These are phyloP conservation scores for Tilletiopsis washingtonensis DNA, from an alignment of 1,284 basidiomycete genomes.

Conservation along the genomic window DNA sequence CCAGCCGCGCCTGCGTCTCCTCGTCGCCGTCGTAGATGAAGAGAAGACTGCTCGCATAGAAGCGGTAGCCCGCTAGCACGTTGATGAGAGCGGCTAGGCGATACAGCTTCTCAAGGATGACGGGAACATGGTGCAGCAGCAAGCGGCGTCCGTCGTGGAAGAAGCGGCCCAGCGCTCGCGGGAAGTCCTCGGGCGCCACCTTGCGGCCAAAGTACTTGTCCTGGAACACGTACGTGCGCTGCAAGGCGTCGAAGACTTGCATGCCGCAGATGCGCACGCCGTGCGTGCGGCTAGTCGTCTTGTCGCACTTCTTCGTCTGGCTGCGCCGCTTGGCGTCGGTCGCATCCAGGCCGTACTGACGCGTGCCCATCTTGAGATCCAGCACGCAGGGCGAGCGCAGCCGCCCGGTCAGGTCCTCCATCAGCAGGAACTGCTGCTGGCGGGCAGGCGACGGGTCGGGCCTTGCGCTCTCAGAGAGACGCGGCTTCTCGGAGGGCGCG, in stretches of 20 bases:
- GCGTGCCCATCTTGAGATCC: conserved; percentile 97
- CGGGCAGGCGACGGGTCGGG: conserved; percentile 52
- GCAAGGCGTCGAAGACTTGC: conserved; percentile 62
- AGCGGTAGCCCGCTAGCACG: conserved; percentile 81
- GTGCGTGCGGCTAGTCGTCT: conserved; percentile 80
- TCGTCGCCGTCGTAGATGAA: conserved; percentile 95
- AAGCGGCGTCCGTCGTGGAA: conserved; percentile 74
- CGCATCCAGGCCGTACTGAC: conserved; percentile 96
- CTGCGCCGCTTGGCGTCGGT: conserved; percentile 87
- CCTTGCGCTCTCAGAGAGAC: too few relatives aligned
- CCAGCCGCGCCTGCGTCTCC: conserved; percentile 63
- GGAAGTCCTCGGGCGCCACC: conserved; percentile 75
- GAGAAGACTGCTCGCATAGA: conserved; percentile 93
- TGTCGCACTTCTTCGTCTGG: conserved; percentile 95
- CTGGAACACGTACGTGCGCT: conserved; percentile 74
- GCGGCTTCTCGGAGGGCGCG: too few relatives aligned
- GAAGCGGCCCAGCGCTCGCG: conserved; percentile 71
- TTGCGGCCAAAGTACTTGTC: conserved; percentile 96
- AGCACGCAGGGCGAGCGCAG: conserved; percentile 89
- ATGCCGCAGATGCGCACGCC: conserved; percentile 95
- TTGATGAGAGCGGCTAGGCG: conserved; percentile 84
- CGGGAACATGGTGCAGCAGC: conserved; percentile 83
- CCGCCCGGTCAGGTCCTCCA: conserved; percentile 97
- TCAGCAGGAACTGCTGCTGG: conserved; percentile 94
- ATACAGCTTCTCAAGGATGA: conserved; percentile 82